These are phyloP conservation scores for Infundibulicybe gibba DNA, from an alignment of 768 basidiomycete species.

Conservation along the genomic window DNA sequence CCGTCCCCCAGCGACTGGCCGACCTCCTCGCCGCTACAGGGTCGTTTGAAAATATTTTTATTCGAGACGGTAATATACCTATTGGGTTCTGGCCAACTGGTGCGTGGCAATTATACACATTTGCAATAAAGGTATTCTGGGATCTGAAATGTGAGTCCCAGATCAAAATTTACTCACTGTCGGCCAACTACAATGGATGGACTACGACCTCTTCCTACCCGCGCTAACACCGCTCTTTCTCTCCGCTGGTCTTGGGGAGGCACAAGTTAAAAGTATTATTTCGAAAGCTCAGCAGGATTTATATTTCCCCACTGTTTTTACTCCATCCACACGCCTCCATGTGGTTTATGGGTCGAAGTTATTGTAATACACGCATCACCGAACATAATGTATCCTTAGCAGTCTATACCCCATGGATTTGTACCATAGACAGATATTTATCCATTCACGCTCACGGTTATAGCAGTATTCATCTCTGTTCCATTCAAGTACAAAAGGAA, in stretches of 20 bases:
- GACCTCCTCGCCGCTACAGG: slow-evolving; percentile 44
- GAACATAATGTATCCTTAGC: slow-evolving; percentile 4
- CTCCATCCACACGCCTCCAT: slow-evolving; percentile 49
- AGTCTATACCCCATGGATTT: slow-evolving; percentile 5
- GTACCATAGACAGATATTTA: background rate
- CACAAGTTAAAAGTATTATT: slow-evolving; percentile 52
- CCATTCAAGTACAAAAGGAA: slow-evolving; percentile 47
- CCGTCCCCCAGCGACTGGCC: slow-evolving; percentile 52
- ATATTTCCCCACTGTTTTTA: slow-evolving; percentile 49
- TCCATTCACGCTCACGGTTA: slow-evolving; percentile 6
- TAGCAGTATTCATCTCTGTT: slow-evolving; percentile 55
- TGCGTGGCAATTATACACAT: slow-evolving; percentile 15
- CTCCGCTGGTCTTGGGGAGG: slow-evolving; percentile 46
- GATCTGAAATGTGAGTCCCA: slow-evolving; percentile 14
- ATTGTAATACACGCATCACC: slow-evolving; percentile 13
- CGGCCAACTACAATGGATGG: slow-evolving; percentile 74
- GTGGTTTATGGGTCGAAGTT: slow-evolving; percentile 51
- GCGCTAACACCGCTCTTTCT: slow-evolving; percentile 60
- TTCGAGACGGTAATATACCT: slow-evolving; percentile 58
- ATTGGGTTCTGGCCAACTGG: slow-evolving; percentile 70
- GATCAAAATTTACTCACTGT: slow-evolving; percentile 59
- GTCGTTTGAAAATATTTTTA: slow-evolving; percentile 53
- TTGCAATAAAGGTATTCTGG: background rate
- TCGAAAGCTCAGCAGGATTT: slow-evolving; percentile 63
- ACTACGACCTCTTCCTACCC: slow-evolving; percentile 61